Percentiles rank a stretch among this genome's conserved stretches.
Conservation (phyloP, 345 rosid species). For the Euphorbia lathyris region DNA sequence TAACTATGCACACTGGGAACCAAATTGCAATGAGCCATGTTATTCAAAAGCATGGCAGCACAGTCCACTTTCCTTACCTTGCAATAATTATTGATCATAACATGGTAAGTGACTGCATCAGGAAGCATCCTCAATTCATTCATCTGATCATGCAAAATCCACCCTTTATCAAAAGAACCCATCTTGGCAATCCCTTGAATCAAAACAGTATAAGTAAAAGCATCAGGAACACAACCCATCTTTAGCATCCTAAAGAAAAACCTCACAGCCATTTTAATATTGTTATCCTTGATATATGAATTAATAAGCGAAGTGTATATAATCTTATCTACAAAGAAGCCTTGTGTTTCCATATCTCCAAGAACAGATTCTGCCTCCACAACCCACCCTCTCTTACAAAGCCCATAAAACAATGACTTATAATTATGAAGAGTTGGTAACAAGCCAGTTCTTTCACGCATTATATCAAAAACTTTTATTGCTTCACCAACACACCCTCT, state of each 20-base stretch:
- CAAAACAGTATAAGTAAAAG: conserved; percentile 52
- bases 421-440: conserved; percentile 39
- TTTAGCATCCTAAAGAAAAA: conserved; percentile 21
- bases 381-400: conserved; percentile 48
- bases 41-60: conserved; percentile 43
- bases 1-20: conserved; percentile 46
- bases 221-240: conserved; percentile 48
- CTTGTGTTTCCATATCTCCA: conserved; percentile 50
- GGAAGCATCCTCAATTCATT: conserved; percentile 33
- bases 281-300: conserved; percentile 45
- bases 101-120: conserved; percentile 44
- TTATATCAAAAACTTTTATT: conserved; percentile 38
- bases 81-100: conserved; percentile 57
- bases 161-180: conserved; percentile 50
- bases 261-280: conserved; percentile 57
- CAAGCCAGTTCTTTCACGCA: conserved; percentile 39
- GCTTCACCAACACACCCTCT: conserved; percentile 53
- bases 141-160: conserved; percentile 43
- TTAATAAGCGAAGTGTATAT: conserved; percentile 58
- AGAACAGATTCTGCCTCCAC: conserved; percentile 51
- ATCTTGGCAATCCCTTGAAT: conserved; percentile 52
- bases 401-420: conserved; percentile 58
- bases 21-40: conserved; percentile 31
- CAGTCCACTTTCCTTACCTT: conserved; percentile 47
- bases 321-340: conserved; percentile 46